These are phyloP conservation scores for Microdochium bolleyi DNA, from an alignment of 2,329 filamentous ascomycete species.

Conservation along the genomic window DNA sequence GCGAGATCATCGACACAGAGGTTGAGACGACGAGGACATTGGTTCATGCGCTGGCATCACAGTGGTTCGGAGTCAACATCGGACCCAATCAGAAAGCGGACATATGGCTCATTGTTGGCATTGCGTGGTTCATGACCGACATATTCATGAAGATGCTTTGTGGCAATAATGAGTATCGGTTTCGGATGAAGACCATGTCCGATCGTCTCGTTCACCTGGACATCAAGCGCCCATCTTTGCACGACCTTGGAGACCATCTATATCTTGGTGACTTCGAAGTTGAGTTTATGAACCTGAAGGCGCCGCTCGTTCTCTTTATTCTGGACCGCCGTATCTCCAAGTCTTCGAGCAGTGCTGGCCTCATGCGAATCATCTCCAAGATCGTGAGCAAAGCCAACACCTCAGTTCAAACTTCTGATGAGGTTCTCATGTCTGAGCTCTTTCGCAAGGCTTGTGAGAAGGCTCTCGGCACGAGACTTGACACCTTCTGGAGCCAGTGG, in stretches of 20 bases:
- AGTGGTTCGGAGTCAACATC: conserved; percentile 93
- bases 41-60: conserved; percentile 76
- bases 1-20: conserved; percentile 78
- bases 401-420: conserved; percentile 50
- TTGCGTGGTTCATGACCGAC: conserved; percentile 92
- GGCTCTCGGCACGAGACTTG: conserved; percentile 76
- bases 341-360: conserved; percentile 73
- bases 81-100: conserved; percentile 75
- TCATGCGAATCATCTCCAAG: conserved; percentile 78
- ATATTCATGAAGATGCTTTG: conserved; percentile 84
- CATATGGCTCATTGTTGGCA: conserved; percentile 82
- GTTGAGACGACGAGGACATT: conserved; percentile 73
- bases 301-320: conserved; percentile 85
- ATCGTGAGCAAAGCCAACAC: conserved; percentile 81
- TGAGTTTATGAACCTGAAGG: conserved; percentile 87
- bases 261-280: conserved; percentile 77
- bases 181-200: conserved; percentile 76
- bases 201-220: conserved; percentile 79
- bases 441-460: conserved; percentile 86
- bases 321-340: conserved; percentile 88
- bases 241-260: conserved; percentile 69
- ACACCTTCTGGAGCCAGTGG: conserved; percentile 93
- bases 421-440: conserved; percentile 63
- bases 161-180: conserved; percentile 91
- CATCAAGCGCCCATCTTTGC: conserved; percentile 71